phyloP scores from a whole-genome alignment of 495 filamentous ascomycete species.

The Pyrenula massariospora region DNA sequence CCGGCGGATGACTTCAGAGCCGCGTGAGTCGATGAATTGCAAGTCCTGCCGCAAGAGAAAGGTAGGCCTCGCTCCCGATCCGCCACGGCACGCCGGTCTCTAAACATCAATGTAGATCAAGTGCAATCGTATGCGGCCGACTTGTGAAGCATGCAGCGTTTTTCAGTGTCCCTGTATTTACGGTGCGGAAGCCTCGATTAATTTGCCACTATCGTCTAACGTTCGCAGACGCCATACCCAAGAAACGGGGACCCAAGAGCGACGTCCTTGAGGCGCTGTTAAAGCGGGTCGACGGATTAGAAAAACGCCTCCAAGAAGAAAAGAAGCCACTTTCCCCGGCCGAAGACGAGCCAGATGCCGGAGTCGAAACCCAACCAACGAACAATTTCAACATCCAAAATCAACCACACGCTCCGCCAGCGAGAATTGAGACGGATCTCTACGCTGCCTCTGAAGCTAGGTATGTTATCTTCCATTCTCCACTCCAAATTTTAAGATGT shows the following conservation, averaged over 20 bases:
- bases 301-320: slow-evolving; percentile 63
- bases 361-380: slow-evolving; percentile 4
- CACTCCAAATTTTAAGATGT: too few species aligned
- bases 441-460: not conserved
- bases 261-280: slow-evolving; percentile 75
- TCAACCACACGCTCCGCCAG: slow-evolving; percentile 7
- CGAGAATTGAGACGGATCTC: slow-evolving; percentile 2
- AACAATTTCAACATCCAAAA: slow-evolving; percentile 4
- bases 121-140: slow-evolving; percentile 72
- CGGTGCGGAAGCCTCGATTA: slow-evolving; percentile 37
- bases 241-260: slow-evolving; percentile 80
- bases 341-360: slow-evolving; percentile 3
- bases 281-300: slow-evolving; percentile 73
- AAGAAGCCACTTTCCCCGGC: slow-evolving; percentile 37
- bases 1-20: slow-evolving; percentile 60
- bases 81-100: not conserved
- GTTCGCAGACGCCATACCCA: slow-evolving; percentile 64
- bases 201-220: not conserved
- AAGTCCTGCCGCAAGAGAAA: slow-evolving; percentile 86
- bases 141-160: slow-evolving; percentile 78
- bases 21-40: slow-evolving; percentile 86
- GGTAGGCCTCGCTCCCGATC: slow-evolving; percentile 23
- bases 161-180: slow-evolving; percentile 85
- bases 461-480: not conserved
- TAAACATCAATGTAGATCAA: slow-evolving; percentile 50